These are phyloP conservation scores for Delonix regia DNA, from an alignment of 306 rosid genomes.

Conservation along the genomic window DNA sequence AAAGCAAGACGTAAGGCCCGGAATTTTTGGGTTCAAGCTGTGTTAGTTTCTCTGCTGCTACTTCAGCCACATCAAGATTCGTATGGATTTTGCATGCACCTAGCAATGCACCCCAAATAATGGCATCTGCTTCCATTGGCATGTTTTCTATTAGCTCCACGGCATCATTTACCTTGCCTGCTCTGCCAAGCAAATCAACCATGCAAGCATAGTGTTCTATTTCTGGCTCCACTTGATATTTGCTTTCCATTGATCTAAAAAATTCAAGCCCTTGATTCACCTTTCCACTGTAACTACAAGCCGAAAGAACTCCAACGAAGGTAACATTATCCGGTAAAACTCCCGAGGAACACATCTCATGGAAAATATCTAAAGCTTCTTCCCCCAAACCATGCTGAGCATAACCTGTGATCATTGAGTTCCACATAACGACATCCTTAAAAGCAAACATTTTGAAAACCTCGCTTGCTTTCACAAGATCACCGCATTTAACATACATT, in stretches of 20 bases:
- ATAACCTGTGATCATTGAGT: slow-evolving; percentile 70
- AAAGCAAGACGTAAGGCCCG: slow-evolving; percentile 65
- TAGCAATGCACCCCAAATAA: slow-evolving; percentile 65
- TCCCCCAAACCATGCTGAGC: slow-evolving; percentile 69
- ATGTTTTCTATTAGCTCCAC: slow-evolving; percentile 55
- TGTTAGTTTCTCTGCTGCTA: slow-evolving; percentile 58
- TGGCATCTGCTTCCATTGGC: slow-evolving; percentile 71
- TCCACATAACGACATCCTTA: slow-evolving; percentile 70
- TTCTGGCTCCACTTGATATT: slow-evolving; percentile 55
- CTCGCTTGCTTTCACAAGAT: slow-evolving; percentile 53
- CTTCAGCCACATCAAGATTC: slow-evolving; percentile 60
- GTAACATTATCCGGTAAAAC: slow-evolving; percentile 57
- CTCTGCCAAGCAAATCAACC: slow-evolving; percentile 70
- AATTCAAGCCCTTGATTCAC: slow-evolving; percentile 52
- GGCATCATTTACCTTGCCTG: slow-evolving; percentile 61
- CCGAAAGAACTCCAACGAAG: slow-evolving; percentile 70
- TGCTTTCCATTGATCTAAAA: slow-evolving; percentile 54
- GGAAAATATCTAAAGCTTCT: slow-evolving; percentile 54
- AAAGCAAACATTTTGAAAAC: slow-evolving; percentile 49
- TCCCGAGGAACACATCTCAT: slow-evolving; percentile 55
- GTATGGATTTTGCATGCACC: slow-evolving; percentile 63
- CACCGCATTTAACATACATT: slow-evolving; percentile 66
- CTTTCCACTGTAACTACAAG: slow-evolving; percentile 63
- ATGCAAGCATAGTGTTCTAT: slow-evolving; percentile 65
- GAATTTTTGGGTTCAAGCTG: slow-evolving; percentile 68